Evolutionary conservation across 2,329 filamentous ascomycete genomes (phyloP).

Genomic region (Microdochium bolleyi): DNA sequence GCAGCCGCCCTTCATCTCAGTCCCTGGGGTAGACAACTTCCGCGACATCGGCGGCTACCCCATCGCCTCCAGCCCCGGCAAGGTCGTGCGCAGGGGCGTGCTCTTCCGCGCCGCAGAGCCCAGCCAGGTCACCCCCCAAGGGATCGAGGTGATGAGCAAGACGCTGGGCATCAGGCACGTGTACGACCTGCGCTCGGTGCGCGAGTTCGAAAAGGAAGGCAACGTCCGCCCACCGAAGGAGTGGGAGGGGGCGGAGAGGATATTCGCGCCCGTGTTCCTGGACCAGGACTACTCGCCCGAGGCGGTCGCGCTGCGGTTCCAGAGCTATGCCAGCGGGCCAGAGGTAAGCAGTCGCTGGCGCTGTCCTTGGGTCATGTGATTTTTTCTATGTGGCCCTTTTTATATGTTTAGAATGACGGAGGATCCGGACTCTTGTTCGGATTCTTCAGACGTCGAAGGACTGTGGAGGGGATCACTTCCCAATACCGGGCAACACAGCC

Average conservation of each 20-base stretch:
- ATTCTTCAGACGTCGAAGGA: no score
- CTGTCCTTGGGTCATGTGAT: no score
- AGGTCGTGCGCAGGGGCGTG: constrained; percentile 39
- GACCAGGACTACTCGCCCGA: constrained; percentile 49
- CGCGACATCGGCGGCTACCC: constrained; percentile 58
- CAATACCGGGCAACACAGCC: no score
- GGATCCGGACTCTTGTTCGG: no score
- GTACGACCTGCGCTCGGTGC: constrained; percentile 20
- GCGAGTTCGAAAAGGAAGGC: not conserved
- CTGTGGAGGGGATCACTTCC: no score
- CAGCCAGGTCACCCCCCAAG: constrained; percentile 44
- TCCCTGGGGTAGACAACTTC: constrained; percentile 59
- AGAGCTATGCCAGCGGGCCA: constrained; percentile 41
- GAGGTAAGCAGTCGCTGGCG: constrained; percentile 17
- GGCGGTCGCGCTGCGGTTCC: constrained; percentile 45
- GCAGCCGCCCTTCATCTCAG: constrained; percentile 37
- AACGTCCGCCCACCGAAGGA: constrained; percentile 19
- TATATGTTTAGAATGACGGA: no score
- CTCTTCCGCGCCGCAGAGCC: constrained; percentile 66
- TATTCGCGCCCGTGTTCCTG: constrained; percentile 54
- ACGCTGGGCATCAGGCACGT: constrained; percentile 52
- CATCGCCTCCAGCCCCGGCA: constrained; percentile 21
- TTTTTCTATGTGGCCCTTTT: no score
- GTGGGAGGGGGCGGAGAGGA: constrained; percentile 35
- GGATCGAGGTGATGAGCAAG: constrained; percentile 38